Evolutionary conservation across 176 grass and related monocot genomes (phyloP), one percentile per base, ranked within the genome.

Genomic region (Stipa capillata): DNA sequence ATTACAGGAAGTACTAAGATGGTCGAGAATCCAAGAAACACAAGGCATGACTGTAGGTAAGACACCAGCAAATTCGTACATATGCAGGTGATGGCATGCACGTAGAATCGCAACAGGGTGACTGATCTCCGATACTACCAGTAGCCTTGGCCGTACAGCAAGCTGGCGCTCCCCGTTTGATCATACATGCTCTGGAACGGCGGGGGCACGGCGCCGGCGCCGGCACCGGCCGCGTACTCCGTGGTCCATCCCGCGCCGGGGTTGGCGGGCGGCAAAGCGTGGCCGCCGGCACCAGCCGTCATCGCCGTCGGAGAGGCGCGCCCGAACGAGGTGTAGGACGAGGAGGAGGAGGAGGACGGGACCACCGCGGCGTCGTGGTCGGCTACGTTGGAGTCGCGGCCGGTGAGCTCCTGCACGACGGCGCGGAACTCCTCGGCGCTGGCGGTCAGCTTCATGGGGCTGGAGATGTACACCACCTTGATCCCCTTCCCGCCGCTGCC

Each of bases 391-490:
- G 93, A 96, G 73, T 90, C 54, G 28, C 70, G 67, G 78, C 93
- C 93, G 69, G 93, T 96, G 81, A 92, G 58, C 68, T 85, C 82
- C 85, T 96, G 93, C 39, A 96, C 93, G 43, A 96, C 21, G 40
- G 89, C 76, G 28, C 93, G 93, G 78, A 96, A 96, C 65, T 96
- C 89, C 70, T 88, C 93, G 42, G 93, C 70, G 78, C 67, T 96
- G 68, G 90, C 82, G 3, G 60, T 89, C 18, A 96, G 82, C 93
- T 74, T 90, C 81, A 95, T 80, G 53, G 93, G 93, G 81, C 85
- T 95, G 12, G 89, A 92, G 81, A 95, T 95, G 87, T 95, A 95
- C 50, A 95, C 89, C 28, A 95, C 87, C 73, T 92, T 95, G 72
- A 90, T 58, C 47, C 87, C 87, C 73, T 79, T 56, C 17, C 50